Base-by-base conservation (phyloP, 495 filamentous ascomycete species). In the Lichina pygmaea region DNA sequence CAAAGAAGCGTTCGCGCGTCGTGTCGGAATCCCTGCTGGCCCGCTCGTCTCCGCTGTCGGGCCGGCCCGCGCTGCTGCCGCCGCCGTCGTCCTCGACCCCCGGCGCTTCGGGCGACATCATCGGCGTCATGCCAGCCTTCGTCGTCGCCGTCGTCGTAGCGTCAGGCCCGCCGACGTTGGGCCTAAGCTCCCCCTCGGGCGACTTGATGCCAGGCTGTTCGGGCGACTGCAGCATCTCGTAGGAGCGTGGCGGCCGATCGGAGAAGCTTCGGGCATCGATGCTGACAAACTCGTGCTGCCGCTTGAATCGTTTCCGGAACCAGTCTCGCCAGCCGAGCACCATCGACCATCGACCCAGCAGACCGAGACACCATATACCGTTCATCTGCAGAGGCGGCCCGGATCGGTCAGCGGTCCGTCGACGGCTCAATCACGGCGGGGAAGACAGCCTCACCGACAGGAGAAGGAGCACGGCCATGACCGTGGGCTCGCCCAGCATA, bases 341-440 rank as follows among this genome's bases (percentile, higher is more conserved):
- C 73, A 95, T 91, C 17, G 75, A 76, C 50, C 66, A 71, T 32
- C 86, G 79, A 17, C 75, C 77, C 31, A 93, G 75, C 46, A 95
- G 69, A 30, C 91, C 53, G 47, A 85, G 67, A 48, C 75, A 71
- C 77, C 86, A 92, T 43, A 95, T 64, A 8, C 86, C 86, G 46
- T 85, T 81, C 43, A 81, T 65, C 75, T 81, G 51, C 7, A 45
- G 32, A 36, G 0, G 24, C 24, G 24, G 24, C 24, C 24, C 24
- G 4, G 24, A 24, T 24, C 24, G 24, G 24, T 24, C 24, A 24
- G 24, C 24, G 24, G 24, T 24, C 24, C 2, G 24, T 24, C 24
- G 24, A 24, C 24, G 24, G 24, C 4, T 4, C 4, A 4, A 24
- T 2, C 24, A 24, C 24, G 4, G 4, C 2, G 4, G 24, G 4